Base-by-base conservation (phyloP, 148 eudicot genomes). In the Pouteria glomerata region DNA sequence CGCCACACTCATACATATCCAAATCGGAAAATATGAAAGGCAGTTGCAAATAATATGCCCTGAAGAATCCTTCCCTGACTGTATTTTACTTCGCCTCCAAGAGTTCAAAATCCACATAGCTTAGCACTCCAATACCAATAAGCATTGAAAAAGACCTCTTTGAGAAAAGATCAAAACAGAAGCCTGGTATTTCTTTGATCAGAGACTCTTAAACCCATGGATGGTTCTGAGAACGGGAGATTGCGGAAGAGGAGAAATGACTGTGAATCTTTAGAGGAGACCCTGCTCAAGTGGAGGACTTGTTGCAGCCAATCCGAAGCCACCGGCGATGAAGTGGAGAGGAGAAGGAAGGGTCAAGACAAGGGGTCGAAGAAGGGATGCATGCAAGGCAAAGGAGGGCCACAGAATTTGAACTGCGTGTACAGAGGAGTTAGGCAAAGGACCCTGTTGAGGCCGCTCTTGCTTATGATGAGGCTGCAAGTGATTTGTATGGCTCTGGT, bases 311-410 rank as follows among this genome's bases (percentile, higher is more conserved):
- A 72, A 48, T 57, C 63, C 26, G 77, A 72, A 12, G 55, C 77
- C 27, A 10, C n/a, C n/a, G n/a, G 53, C 8, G 76, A 30, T 1
- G 78, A 52, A 6, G 34, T n/a, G 0, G 74, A 78, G 64, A 76
- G 81, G 33, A 47, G 53, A 7, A 81, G 88, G 35, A 88, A 78
- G 74, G 82, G 84, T 12, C 93, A 91, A 47, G 88, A 92, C 0
- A 91, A 87, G 74, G 94, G 97, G 13, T 91, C 95, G 8, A 91
- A 80, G 63, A 91, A 87, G 66, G 97, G 97, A 4, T 89, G 97
- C 69, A 91, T 91, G 97, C 85, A 80, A 59, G 97, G 97, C 0
- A 91, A 89, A 84, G 97, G 97, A 6, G 97, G 97, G 5, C 97
- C 94, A 0, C 89, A 89, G 1, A 91, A 91, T 59, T 34, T 84